Percentiles rank a stretch among this genome's conserved stretches.
Conservation (phyloP, 192 early-diverging fungal species). For the Coemansia umbellata region DNA sequence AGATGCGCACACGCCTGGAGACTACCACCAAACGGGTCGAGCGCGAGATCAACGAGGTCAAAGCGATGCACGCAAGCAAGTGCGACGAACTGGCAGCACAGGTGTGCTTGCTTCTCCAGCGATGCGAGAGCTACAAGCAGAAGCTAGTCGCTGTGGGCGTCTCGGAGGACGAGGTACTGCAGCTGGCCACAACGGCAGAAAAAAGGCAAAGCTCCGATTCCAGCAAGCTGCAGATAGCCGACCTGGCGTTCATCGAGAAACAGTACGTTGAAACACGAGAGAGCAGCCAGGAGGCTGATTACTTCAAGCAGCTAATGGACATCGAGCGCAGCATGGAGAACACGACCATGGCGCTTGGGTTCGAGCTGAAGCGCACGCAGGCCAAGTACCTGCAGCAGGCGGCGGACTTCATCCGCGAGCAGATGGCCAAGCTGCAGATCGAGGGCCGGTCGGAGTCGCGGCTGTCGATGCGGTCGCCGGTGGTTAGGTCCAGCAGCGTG, state of each 20-base stretch:
- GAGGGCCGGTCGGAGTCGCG: constrained; percentile 19
- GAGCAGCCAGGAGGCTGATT: constrained; percentile 43
- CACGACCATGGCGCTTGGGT: constrained; percentile 47
- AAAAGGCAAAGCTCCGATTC: neutral
- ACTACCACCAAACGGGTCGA: constrained; percentile 18
- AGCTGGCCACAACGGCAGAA: constrained; percentile 1
- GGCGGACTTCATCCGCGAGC: constrained; percentile 49
- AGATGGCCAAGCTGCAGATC: constrained; percentile 33
- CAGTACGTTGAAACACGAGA: constrained; percentile 51
- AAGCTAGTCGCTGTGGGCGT: constrained; percentile 16
- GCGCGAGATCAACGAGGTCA: constrained; percentile 37
- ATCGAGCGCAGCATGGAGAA: constrained; percentile 51
- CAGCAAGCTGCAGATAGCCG: constrained; percentile 27
- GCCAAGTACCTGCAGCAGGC: constrained; percentile 47
- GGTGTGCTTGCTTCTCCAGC: constrained; percentile 17
- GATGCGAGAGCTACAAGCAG: constrained; percentile 21
- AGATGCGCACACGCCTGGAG: constrained; percentile 32
- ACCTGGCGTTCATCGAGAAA: constrained; percentile 45
- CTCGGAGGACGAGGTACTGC: constrained; percentile 31
- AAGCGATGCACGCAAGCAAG: constrained; percentile 37
- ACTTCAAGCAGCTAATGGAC: constrained; percentile 48
- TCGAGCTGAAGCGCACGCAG: constrained; percentile 51
- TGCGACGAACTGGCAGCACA: constrained; percentile 44
- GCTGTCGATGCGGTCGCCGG: neutral
- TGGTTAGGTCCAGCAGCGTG: too few species aligned